Conservation (phyloP, 225 moss, liverwort and hornwort genomes). For the Thuidium tamariscinum region DNA sequence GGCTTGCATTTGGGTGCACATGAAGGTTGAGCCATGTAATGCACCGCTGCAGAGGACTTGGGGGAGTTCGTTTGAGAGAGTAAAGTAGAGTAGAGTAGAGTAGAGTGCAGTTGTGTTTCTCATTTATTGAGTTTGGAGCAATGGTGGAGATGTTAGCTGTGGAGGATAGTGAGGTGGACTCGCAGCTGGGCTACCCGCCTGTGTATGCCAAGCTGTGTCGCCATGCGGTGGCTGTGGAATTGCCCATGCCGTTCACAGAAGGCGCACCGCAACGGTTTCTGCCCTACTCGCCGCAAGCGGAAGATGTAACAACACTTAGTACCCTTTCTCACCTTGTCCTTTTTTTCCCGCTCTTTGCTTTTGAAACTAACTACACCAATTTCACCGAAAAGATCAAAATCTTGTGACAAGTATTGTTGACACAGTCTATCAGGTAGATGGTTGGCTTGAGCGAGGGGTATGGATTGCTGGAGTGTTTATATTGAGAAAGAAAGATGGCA, state of each 20-base stretch:
- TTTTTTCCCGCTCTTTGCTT: not conserved
- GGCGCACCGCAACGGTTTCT: slow-evolving; percentile 55
- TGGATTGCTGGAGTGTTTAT: no score
- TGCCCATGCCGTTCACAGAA: slow-evolving; percentile 31
- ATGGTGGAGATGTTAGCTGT: slow-evolving; percentile 23
- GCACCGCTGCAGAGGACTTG: not conserved
- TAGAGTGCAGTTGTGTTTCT: no score
- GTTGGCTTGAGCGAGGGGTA: not conserved
- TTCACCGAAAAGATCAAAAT: not conserved
- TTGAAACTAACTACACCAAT: not conserved
- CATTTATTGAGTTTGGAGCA: not conserved
- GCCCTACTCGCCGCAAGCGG: slow-evolving; percentile 39
- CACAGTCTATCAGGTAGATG: not conserved
- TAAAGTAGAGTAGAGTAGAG: not conserved
- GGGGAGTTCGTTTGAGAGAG: not conserved
- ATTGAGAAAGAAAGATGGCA: not conserved
- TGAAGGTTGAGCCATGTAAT: not conserved
- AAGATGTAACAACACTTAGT: slow-evolving; percentile 10
- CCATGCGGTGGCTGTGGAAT: slow-evolving; percentile 17
- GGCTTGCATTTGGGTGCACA: not conserved
- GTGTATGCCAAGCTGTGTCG: slow-evolving; percentile 46
- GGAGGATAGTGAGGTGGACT: slow-evolving; percentile 32
- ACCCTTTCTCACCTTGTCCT: not conserved
- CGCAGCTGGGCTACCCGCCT: slow-evolving; percentile 34
- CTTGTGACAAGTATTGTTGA: not conserved